These are phyloP conservation scores for Moesziomyces globuligerus DNA, from an alignment of 1,284 basidiomycete genomes.

Conservation along the genomic window DNA sequence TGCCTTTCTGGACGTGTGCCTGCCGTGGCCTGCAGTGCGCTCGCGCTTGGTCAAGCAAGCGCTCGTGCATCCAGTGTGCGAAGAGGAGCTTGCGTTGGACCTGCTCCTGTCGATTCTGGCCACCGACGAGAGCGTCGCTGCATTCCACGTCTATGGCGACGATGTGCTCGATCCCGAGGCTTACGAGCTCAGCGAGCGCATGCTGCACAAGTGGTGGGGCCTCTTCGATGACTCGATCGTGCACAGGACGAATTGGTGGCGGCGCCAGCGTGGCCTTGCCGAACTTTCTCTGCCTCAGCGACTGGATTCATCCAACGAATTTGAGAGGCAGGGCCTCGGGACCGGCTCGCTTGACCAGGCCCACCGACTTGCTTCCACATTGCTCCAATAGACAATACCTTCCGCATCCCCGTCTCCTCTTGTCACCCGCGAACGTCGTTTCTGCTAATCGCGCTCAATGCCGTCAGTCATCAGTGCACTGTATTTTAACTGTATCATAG, in stretches of 20 bases:
- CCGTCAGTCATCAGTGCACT: background rate
- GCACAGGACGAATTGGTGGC: conserved; percentile 50
- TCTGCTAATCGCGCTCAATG: background rate
- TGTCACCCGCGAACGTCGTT: background rate
- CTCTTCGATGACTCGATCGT: conserved; percentile 45
- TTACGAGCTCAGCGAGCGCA: conserved; percentile 45
- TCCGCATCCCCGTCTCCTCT: background rate
- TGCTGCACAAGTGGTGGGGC: conserved; percentile 46
- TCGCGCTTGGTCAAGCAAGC: conserved; percentile 43
- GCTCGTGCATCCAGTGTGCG: conserved; percentile 25
- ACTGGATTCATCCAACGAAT: conserved; percentile 3
- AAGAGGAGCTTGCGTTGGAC: conserved; percentile 42
- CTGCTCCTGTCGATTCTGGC: conserved; percentile 30
- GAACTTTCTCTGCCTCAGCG: conserved; percentile 6
- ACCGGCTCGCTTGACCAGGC: conserved; percentile 37
- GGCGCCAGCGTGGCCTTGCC: conserved; percentile 38
- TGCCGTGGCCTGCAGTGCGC: conserved; percentile 46
- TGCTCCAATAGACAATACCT: conserved; percentile 18
- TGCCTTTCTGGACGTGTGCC: conserved; percentile 39
- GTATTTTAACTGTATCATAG: conserved; percentile 25
- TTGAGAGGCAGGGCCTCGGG: conserved; percentile 23
- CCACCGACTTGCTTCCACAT: conserved; percentile 15
- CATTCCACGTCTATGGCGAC: conserved; percentile 46
- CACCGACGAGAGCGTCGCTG: conserved; percentile 12
- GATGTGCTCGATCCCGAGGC: conserved; percentile 45